Base-by-base conservation (phyloP, 169 alveolate genomes). In the Miamiensis avidus region DNA sequence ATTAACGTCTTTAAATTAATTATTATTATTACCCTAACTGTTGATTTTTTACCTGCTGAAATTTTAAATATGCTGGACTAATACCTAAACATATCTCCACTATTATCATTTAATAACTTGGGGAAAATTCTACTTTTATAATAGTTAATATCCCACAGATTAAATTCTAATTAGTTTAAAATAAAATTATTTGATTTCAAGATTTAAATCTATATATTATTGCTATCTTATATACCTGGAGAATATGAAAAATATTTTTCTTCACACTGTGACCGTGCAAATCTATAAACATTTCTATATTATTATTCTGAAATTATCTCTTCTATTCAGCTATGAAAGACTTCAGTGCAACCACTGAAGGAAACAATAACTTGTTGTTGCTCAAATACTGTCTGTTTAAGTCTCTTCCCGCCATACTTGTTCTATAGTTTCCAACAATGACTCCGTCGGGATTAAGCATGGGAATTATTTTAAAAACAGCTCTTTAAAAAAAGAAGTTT, bases 371-470 rank as follows among this genome's bases (percentile, higher is more conserved):
- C 26, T 78, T 74, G 76, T 93, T 86, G 1, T 94, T 91, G 15
- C 76, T 89, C 65, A 86, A 83, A 87, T 89, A 94, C 86, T 79
- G 87, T 78, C 97, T 83, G 78, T 94, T 94, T 33, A 94, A 81
- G 79, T 94, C 97, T 85, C 89, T 94, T 28, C 97, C 97, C 78
- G 92, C 89, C n/a, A 88, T 31, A 33, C 92, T 90, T 33, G 93
- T 90, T 73, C 97, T 79, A 81, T 89, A 92, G 85, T 94, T 91
- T 0, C 97, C 97, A 72, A 91, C 82, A 15, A 92, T 90, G 0
- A 94, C 97, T 31, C 97, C 97, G 88, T 94, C 97, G 0, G 95
- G 95, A 86, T 94, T 94, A 30, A 90, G 73, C 95, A 94, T 94
- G 0, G 97, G 97, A 0, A 92, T 82, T 25, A 94, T 89, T 76